Evolutionary conservation across 2,329 filamentous ascomycete species (phyloP), one percentile per base, ranked within the genome.

Genomic region (Trichoderma atrobrunneum): DNA sequence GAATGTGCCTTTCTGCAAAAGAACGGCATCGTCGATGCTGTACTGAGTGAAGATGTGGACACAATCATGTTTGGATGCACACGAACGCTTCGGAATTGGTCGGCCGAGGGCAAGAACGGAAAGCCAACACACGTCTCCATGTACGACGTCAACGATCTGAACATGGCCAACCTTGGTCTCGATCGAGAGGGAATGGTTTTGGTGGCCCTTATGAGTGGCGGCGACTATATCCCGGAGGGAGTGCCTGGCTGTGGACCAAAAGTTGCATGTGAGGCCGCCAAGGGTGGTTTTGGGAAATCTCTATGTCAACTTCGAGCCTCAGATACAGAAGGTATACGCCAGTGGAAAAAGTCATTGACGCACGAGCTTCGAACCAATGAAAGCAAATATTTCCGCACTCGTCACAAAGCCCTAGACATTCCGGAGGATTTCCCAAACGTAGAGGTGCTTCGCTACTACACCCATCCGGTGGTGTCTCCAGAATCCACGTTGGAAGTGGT

Each of bases 21-120:
- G 72, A 87, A 91, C 60, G 94, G 94, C 0, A 85, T 97, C 10
- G 95, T 97, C 1, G 96, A 99, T 80, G 95, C 93, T 0, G 96
- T 98, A 1, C 85, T 99, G 76, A 98, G 93, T 80, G 95, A 99
- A 80, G 96, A 99, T 84, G 94, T 98, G 57, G 96, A 99, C 79
- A 96, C 95, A 2, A 88, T 98, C 77, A 98, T 98, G 95, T 98
- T 98, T 82, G 96, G 96, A 1, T 96, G 94, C 74, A 90, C 88
- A 0, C 83, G 89, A 48, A 95, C 92, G 0, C 83, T 98, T 56
- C 88, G 94, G 65, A 95, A 94, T 77, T 98, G 93, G 91, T 93
- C 93, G 0, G 87, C 92, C 3, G 93, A 97, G 78, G 87, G 86
- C 14, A 87, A 85, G 59, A 87, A 85, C n/a, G 84, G 86, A 76